Conservation (phyloP, 1,139 yeast species). For the Debaryomycetaceae sp. region DNA sequence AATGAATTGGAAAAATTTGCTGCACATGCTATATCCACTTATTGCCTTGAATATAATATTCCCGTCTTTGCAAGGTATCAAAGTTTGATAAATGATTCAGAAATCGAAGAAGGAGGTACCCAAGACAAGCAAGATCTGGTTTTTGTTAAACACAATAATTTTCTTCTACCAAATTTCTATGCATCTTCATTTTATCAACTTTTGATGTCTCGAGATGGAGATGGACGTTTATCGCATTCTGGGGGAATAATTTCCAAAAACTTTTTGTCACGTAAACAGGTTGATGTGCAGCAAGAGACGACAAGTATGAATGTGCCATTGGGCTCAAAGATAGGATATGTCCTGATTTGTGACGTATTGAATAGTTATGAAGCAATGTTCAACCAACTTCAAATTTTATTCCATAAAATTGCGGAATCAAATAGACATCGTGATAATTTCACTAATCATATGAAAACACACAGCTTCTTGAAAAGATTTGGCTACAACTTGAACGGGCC, state of each 20-base stretch:
- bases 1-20: conserved; percentile 26
- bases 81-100: not conserved
- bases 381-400: conserved; percentile 40
- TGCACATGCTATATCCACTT: conserved; percentile 23
- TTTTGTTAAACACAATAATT: conserved; percentile 34
- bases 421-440: not conserved
- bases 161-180: conserved; percentile 33
- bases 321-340: conserved; percentile 32
- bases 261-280: conserved; percentile 18
- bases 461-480: conserved; percentile 26
- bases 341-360: conserved; percentile 20
- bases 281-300: conserved; percentile 9
- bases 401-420: not conserved
- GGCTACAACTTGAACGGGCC: conserved; percentile 41
- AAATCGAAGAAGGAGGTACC: conserved; percentile 1
- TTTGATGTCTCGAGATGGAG: conserved; percentile 31
- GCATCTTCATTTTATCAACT: conserved; percentile 36
- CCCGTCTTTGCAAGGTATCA: conserved; percentile 20
- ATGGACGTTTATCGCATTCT: conserved; percentile 33
- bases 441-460: conserved; percentile 8
- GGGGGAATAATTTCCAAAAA: conserved; percentile 34
- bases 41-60: conserved; percentile 20
- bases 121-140: conserved; percentile 21
- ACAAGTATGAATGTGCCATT: conserved; percentile 8
- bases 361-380: conserved; percentile 24